phyloP scores from a whole-genome alignment of 139 green algal species.

The Chlorella sorokiniana region DNA sequence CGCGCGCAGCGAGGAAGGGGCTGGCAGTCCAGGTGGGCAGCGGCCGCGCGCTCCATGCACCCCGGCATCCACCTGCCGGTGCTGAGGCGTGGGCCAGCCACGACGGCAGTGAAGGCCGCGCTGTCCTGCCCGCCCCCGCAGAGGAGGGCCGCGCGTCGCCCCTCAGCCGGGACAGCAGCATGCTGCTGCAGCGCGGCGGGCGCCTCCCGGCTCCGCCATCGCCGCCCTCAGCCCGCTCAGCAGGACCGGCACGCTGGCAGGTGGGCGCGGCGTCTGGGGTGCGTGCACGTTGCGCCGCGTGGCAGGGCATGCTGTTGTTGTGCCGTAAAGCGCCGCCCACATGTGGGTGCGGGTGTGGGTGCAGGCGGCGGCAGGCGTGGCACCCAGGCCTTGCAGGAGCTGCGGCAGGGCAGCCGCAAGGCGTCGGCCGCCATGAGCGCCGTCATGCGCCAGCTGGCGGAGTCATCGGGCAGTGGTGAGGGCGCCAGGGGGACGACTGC shows the following conservation, averaged over 20 bases:
- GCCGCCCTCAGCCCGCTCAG: not conserved
- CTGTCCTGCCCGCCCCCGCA: not conserved
- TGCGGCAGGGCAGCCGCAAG: conserved; percentile 1
- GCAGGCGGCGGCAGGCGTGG: not conserved
- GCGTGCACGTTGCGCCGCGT: no score
- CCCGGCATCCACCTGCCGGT: no score
- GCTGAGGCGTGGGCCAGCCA: no score
- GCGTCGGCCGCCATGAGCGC: not conserved
- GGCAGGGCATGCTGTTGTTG: no score
- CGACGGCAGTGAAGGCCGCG: no score
- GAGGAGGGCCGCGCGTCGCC: not conserved
- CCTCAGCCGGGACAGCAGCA: not conserved
- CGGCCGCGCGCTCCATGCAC: not conserved
- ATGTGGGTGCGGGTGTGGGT: no score
- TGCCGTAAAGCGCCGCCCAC: no score
- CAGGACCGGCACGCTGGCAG: not conserved
- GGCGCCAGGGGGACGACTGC: not conserved
- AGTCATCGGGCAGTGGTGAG: not conserved
- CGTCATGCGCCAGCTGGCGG: conserved; percentile 11
- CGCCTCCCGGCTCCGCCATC: not conserved
- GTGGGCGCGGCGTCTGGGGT: no score
- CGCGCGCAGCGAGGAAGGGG: not conserved
- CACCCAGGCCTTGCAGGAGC: not conserved
- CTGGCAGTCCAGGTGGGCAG: not conserved
- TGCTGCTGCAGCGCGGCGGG: not conserved